phyloP scores from a whole-genome alignment of 2,329 filamentous ascomycete genomes.

The Myotisia sp. region DNA sequence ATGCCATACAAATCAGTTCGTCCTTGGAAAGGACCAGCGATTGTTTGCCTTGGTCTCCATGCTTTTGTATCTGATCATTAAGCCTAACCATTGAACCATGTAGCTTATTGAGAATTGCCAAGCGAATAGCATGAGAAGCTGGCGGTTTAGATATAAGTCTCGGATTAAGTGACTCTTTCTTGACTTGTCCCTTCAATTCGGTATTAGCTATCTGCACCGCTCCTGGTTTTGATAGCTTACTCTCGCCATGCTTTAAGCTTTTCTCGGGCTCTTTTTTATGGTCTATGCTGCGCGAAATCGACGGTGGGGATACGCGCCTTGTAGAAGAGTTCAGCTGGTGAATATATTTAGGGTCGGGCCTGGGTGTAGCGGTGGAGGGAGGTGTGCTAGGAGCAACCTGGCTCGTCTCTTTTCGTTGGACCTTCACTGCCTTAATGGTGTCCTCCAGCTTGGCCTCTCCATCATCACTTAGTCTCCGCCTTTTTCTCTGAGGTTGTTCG shows the following conservation, averaged over 20 bases:
- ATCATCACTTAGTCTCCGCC: constrained; percentile 12
- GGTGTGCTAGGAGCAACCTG: not conserved
- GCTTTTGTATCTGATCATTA: constrained; percentile 26
- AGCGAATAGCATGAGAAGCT: constrained; percentile 27
- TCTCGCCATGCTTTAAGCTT: not conserved
- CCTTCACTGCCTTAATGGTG: no score
- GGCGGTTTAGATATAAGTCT: constrained; percentile 32
- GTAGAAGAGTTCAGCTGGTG: constrained; percentile 15
- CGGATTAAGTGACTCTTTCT: constrained; percentile 32
- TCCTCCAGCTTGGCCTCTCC: not conserved
- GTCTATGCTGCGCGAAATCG: constrained; percentile 7
- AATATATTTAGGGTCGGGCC: constrained; percentile 2
- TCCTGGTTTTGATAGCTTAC: not conserved
- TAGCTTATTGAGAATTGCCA: constrained; percentile 31
- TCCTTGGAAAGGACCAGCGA: constrained; percentile 27
- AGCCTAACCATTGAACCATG: constrained; percentile 30
- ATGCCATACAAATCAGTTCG: constrained; percentile 32
- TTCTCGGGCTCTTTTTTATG: not conserved
- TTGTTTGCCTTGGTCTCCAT: constrained; percentile 19
- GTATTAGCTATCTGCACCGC: not conserved
- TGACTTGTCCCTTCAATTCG: constrained; percentile 16
- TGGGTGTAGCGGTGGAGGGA: not conserved
- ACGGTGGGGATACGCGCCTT: constrained; percentile 20
- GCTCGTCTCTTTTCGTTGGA: no score
- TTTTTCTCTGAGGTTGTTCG: constrained; percentile 20